These are phyloP conservation scores for Verticillium albo-atrum DNA, from an alignment of 2,329 filamentous ascomycete genomes.

Conservation along the genomic window DNA sequence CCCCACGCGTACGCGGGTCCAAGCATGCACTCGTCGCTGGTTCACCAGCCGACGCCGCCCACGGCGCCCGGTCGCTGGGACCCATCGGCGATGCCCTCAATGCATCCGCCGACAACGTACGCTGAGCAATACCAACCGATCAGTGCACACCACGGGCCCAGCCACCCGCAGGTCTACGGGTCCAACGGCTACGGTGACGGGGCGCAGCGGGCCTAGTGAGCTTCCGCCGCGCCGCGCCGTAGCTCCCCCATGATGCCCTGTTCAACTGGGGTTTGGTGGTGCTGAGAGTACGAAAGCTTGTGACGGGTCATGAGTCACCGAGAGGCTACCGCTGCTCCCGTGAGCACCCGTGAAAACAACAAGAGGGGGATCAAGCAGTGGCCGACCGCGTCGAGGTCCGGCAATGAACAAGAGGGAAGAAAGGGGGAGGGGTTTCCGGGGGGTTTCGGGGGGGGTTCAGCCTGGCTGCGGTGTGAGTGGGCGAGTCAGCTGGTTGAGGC, in stretches of 20 bases:
- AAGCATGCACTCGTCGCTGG: constrained; percentile 32
- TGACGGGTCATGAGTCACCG: not conserved
- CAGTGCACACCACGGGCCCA: constrained; percentile 25
- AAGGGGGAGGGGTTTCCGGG: not conserved
- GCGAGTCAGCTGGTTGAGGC: constrained; percentile 1
- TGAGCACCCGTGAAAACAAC: not conserved
- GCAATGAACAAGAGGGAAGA: too few species aligned
- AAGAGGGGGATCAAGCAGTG: not conserved
- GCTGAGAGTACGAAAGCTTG: not conserved
- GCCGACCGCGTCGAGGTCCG: too few species aligned
- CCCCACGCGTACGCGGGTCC: constrained; percentile 31
- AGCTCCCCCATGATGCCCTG: not conserved
- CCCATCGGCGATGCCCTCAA: constrained; percentile 17
- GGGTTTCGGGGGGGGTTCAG: not conserved
- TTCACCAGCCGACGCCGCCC: constrained; percentile 14
- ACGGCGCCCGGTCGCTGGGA: constrained; percentile 29
- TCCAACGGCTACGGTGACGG: constrained; percentile 36
- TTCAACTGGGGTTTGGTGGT: not conserved
- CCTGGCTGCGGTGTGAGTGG: not conserved
- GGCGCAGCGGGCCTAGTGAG: constrained; percentile 33
- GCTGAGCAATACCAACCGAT: constrained; percentile 33
- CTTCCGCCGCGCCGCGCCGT: not conserved
- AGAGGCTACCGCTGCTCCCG: not conserved
- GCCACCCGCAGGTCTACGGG: constrained; percentile 36
- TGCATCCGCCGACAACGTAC: constrained; percentile 26